Conservation (phyloP, 169 alveolate genomes). For the Eimeria praecox region DNA sequence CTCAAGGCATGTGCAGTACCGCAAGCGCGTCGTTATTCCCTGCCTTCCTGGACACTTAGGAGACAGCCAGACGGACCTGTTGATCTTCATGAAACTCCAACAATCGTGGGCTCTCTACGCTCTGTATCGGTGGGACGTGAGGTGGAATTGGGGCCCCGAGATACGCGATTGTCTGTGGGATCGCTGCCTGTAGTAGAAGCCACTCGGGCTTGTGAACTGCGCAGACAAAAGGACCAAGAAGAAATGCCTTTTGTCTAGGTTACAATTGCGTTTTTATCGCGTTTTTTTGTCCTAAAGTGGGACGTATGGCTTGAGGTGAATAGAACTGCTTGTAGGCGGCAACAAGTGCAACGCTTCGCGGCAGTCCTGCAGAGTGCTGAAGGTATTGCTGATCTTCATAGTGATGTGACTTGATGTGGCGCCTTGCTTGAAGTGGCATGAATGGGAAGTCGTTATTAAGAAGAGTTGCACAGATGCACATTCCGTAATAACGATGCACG, state of each 20-base stretch:
- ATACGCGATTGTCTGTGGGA: background rate
- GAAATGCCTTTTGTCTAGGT: background rate
- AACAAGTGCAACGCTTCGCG: background rate
- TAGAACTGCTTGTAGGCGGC: background rate
- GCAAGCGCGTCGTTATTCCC: background rate
- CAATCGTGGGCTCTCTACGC: background rate
- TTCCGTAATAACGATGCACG: no score
- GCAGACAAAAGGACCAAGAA: conserved; percentile 2
- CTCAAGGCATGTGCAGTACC: background rate
- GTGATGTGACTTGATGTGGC: background rate
- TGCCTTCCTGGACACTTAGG: background rate
- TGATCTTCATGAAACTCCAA: background rate
- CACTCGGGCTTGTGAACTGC: background rate
- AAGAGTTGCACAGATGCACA: no score
- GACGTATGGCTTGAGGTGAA: background rate
- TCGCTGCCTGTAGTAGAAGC: background rate
- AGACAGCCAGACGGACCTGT: background rate
- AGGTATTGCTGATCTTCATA: background rate
- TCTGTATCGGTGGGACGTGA: background rate
- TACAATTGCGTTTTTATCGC: background rate
- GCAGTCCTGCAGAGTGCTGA: background rate
- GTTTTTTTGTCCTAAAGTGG: background rate
- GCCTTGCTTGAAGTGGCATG: background rate
- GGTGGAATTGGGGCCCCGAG: background rate
- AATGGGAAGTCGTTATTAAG: background rate